These are phyloP conservation scores for Galium porrigens DNA, from an alignment of 305 asterid genomes.

Conservation along the genomic window DNA sequence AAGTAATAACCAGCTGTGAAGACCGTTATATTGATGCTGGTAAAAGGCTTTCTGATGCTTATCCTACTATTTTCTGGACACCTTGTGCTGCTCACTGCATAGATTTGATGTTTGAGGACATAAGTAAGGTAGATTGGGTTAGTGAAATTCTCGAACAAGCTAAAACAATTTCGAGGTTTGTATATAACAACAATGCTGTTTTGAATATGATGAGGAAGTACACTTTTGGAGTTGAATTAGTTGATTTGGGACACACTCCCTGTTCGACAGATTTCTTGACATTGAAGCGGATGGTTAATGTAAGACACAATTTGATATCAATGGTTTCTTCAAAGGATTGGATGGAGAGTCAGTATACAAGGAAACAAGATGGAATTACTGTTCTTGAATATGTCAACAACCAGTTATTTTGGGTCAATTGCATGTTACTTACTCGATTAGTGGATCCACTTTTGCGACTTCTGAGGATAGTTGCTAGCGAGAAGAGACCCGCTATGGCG, in stretches of 20 bases:
- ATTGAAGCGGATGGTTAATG: slow-evolving; percentile 51
- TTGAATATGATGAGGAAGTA: slow-evolving; percentile 69
- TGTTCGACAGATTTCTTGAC: slow-evolving; percentile 56
- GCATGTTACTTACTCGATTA: slow-evolving; percentile 33
- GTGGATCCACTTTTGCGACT: slow-evolving; percentile 58
- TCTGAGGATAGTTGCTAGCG: slow-evolving; percentile 51
- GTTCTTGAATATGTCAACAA: slow-evolving; percentile 33
- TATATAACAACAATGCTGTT: slow-evolving; percentile 39
- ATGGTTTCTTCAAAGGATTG: slow-evolving; percentile 92
- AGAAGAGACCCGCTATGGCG: slow-evolving; percentile 73
- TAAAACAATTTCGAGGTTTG: slow-evolving; percentile 54
- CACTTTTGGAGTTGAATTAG: slow-evolving; percentile 69
- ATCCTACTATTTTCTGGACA: slow-evolving; percentile 70
- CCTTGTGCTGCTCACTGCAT: slow-evolving; percentile 75
- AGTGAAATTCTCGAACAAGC: slow-evolving; percentile 54
- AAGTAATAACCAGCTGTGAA: slow-evolving; percentile 56
- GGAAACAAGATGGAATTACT: slow-evolving; percentile 44
- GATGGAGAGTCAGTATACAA: slow-evolving; percentile 62
- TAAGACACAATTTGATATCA: slow-evolving; percentile 58
- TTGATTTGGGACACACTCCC: slow-evolving; percentile 46
- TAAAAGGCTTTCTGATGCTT: slow-evolving; percentile 47
- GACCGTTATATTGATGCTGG: slow-evolving; percentile 62
- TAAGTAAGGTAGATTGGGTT: slow-evolving; percentile 43
- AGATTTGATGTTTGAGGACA: slow-evolving; percentile 64
- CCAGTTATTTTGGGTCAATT: slow-evolving; percentile 63